Evolutionary conservation across 2,329 filamentous ascomycete species (phyloP), one percentile per base, ranked within the genome.

Genomic region (Ophiostoma populinum): DNA sequence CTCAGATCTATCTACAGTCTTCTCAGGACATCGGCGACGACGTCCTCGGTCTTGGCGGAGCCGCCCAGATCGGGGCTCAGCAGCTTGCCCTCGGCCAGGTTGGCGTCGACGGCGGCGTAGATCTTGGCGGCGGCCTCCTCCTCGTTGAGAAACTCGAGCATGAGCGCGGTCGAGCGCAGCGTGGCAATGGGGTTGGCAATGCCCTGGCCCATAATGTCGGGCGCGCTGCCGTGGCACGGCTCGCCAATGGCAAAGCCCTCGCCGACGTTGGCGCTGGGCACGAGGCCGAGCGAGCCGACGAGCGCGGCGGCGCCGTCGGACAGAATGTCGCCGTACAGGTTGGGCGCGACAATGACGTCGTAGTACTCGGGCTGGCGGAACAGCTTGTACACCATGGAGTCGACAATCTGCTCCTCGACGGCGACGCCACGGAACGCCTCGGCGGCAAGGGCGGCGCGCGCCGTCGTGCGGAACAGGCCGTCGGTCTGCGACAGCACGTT

Each of bases 351-450:
- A 47, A 98, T 92, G 46, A 95, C 87, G 55, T 98, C 90, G 72
- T 95, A 98, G 51, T 78, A 79, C 51, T 78, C 70, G 28, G 90
- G 90, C 59, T 95, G 83, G 42, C 87, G 82, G 75, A 95, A 95
- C 38, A 98, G 79, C 67, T 95, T 95, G 73, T 95, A 95, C 39
- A 95, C 85, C 90, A 98, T 98, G 42, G 79, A 87, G 61, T 98
- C 90, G 43, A 98, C 87, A 47, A 98, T 98, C 63, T 98, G 90
- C 67, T 95, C 90, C 59, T 95, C 90, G 36, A 94, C 66, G 27
- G 61, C 59, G 36, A 92, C 62, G 41, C 47, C 36, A 41, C 59
- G 57, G 62, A 81, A 94, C 45, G 62, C 66, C 10, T 67, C 46
- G 34, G 66, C 64, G 19, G 73, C 66, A 7, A 95, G 74, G 4